These are phyloP conservation scores for Nakaseomyces delphensis DNA, from an alignment of 1,139 yeast genomes.

Conservation along the genomic window DNA sequence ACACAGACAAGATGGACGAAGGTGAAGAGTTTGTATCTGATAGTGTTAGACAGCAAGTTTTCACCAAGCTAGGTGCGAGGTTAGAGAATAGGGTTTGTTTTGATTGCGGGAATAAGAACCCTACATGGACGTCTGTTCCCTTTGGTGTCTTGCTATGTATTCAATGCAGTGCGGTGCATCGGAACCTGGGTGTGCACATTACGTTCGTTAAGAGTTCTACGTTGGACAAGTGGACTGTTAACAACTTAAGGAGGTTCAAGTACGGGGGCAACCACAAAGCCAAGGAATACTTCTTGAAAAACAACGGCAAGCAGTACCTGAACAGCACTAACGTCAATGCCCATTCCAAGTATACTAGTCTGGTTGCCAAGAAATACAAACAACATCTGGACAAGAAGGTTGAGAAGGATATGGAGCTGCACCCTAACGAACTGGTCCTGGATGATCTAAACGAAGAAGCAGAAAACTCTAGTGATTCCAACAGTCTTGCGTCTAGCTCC, in stretches of 20 bases:
- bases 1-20: slow-evolving; percentile 14
- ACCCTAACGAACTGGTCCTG: slow-evolving; percentile 58
- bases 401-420: slow-evolving; percentile 53
- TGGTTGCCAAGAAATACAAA: slow-evolving; percentile 69
- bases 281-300: slow-evolving; percentile 68
- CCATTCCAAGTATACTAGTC: slow-evolving; percentile 68
- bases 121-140: slow-evolving; percentile 97
- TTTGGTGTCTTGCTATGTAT: slow-evolving; percentile 89
- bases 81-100: slow-evolving; percentile 77
- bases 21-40: slow-evolving; percentile 30
- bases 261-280: slow-evolving; percentile 88
- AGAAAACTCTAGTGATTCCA: slow-evolving; percentile 24
- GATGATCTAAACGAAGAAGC: slow-evolving; percentile 39
- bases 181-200: slow-evolving; percentile 93
- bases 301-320: slow-evolving; percentile 72
- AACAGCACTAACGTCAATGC: slow-evolving; percentile 45
- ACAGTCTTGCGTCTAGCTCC: slow-evolving; percentile 32
- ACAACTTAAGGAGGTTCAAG: slow-evolving; percentile 81
- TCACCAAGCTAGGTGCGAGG: slow-evolving; percentile 26
- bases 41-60: slow-evolving; percentile 28
- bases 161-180: slow-evolving; percentile 94
- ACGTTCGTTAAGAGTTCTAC: slow-evolving; percentile 90
- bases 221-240: slow-evolving; percentile 86
- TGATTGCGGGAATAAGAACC: slow-evolving; percentile 89
- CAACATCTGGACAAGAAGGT: slow-evolving; percentile 68